Percentiles rank a stretch among this genome's conserved stretches.
Conservation (phyloP, 2,329 filamentous ascomycete genomes). For the Knufia petricola region DNA sequence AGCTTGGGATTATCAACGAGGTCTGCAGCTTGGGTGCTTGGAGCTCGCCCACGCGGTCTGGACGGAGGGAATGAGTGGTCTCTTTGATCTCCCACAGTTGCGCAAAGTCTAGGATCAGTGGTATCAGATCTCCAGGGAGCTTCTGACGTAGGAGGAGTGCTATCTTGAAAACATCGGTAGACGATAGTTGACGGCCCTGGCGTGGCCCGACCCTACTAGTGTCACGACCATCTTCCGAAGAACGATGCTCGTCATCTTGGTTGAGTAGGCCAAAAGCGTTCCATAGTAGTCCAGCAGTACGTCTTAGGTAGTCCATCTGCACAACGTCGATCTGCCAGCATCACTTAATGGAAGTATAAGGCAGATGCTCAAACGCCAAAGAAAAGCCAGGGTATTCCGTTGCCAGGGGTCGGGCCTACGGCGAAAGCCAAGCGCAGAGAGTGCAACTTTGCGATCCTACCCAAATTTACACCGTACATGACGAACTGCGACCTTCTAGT, state of each 20-base stretch:
- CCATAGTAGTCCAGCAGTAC: neutral
- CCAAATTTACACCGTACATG: no score
- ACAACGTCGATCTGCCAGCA: no score
- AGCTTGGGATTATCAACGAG: neutral
- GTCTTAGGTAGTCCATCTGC: constrained; percentile 21
- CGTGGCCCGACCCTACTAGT: neutral
- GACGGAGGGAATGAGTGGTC: neutral
- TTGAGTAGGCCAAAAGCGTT: neutral
- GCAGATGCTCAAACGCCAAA: no score
- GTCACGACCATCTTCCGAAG: neutral
- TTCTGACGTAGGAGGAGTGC: constrained; percentile 16
- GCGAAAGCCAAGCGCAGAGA: no score
- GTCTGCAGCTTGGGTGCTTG: constrained; percentile 7
- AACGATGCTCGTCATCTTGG: neutral
- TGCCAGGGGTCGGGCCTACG: no score
- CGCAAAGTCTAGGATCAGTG: constrained; percentile 17
- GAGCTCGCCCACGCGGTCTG: neutral
- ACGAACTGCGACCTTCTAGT: no score
- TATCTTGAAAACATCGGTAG: constrained; percentile 10
- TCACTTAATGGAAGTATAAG: no score
- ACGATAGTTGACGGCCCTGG: neutral
- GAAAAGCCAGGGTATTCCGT: constrained; percentile 34
- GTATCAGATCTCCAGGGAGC: constrained; percentile 15
- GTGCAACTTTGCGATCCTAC: no score
- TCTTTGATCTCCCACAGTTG: constrained; percentile 12